Percentiles rank a stretch among this genome's conserved stretches.
Evolutionary conservation across 1,139 yeast species (phyloP).

Genomic region (Pichia sp.): DNA sequence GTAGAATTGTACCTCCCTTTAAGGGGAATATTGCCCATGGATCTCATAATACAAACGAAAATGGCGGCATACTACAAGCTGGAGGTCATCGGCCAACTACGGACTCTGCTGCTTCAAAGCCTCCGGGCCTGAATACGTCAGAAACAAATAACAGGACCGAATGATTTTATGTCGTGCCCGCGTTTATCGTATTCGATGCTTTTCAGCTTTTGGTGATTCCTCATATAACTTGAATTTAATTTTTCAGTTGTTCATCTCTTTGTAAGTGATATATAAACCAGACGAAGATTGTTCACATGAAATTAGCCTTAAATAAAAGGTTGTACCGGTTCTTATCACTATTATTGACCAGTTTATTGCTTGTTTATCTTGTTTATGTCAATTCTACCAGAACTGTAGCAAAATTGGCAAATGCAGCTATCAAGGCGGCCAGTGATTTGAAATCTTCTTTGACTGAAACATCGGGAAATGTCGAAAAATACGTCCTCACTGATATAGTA

Average conservation of each 20-base stretch:
- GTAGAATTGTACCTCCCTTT: slow-evolving; percentile 1
- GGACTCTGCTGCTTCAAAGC: background rate
- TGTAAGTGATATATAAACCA: too few species aligned
- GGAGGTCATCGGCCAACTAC: slow-evolving; percentile 5
- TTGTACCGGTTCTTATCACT: background rate
- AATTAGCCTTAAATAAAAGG: background rate
- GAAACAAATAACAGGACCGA: too few species aligned
- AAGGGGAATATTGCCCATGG: background rate
- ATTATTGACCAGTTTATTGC: too few species aligned
- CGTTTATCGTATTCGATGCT: too few species aligned
- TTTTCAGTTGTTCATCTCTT: too few species aligned
- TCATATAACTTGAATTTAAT: too few species aligned
- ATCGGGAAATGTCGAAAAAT: background rate
- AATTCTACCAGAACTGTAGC: background rate
- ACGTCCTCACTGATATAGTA: slow-evolving; percentile 3
- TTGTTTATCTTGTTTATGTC: background rate
- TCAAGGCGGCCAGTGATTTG: background rate
- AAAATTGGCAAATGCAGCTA: background rate
- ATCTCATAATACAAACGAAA: background rate
- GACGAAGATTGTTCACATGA: background rate
- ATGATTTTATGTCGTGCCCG: too few species aligned
- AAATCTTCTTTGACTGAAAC: background rate
- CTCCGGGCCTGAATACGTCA: background rate
- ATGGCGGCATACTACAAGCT: slow-evolving; percentile 3
- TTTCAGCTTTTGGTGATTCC: too few species aligned